These are phyloP conservation scores for Rhizopogon roseolus DNA, from an alignment of 768 basidiomycete species.

Conservation along the genomic window DNA sequence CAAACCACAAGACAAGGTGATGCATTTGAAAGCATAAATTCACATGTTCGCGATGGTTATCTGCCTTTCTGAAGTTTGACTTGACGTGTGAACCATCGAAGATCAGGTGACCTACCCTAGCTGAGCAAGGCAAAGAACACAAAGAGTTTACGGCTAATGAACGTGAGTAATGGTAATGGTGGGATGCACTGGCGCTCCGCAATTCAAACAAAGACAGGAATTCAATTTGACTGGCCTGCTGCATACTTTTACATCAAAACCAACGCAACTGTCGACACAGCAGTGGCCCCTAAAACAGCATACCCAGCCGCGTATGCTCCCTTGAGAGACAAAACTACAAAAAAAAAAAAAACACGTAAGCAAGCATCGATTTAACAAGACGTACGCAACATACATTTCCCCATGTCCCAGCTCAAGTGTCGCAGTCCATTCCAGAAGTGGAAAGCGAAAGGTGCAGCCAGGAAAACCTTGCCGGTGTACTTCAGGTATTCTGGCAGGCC, in stretches of 20 bases:
- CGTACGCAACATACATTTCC: slow-evolving; percentile 63
- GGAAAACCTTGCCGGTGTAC: slow-evolving; percentile 66
- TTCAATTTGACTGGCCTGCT: background rate
- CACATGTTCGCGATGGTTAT: background rate
- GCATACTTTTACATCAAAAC: slow-evolving; percentile 37
- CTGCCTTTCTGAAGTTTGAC: too few species aligned
- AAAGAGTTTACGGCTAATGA: background rate
- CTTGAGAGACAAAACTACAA: slow-evolving; percentile 72
- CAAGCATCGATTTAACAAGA: background rate
- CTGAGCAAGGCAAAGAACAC: background rate
- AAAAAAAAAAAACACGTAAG: background rate
- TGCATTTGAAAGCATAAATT: background rate
- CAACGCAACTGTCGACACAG: slow-evolving; percentile 67
- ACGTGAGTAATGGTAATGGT: background rate
- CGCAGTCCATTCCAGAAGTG: slow-evolving; percentile 88
- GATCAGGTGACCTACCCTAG: background rate
- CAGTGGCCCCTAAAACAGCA: slow-evolving; percentile 76
- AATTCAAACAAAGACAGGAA: background rate
- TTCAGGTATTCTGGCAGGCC: slow-evolving; percentile 75
- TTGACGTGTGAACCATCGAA: background rate
- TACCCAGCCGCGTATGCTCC: slow-evolving; percentile 81
- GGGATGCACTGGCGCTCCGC: background rate
- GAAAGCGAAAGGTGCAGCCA: slow-evolving; percentile 87
- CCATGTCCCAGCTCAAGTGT: slow-evolving; percentile 87
- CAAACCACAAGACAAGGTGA: background rate